These are phyloP conservation scores for Venturia carpophila DNA, from an alignment of 2,329 filamentous ascomycete genomes.

Conservation along the genomic window DNA sequence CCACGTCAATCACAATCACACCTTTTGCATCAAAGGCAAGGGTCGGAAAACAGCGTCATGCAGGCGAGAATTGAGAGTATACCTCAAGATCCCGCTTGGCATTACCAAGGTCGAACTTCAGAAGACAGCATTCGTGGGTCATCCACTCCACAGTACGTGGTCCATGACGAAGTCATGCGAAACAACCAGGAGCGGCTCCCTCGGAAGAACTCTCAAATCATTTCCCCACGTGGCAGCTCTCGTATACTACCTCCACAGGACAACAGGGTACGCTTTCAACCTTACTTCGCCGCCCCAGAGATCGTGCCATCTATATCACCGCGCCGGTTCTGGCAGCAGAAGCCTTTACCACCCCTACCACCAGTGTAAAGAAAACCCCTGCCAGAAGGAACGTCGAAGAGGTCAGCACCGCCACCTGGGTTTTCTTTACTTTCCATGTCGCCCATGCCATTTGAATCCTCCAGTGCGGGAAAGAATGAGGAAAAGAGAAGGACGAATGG, in stretches of 20 bases:
- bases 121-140: not conserved
- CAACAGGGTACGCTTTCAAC: not conserved
- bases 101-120: slow-evolving; percentile 5
- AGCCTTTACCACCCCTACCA: not conserved
- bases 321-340: slow-evolving; percentile 4
- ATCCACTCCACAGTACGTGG: not conserved
- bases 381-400: not conserved
- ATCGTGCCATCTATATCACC: not conserved
- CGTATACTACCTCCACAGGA: not conserved
- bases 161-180: not conserved
- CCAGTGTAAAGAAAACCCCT: not conserved
- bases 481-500: not conserved
- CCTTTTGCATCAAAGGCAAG: not conserved
- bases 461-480: not conserved
- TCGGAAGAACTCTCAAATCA: not conserved
- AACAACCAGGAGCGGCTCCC: not conserved
- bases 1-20: slow-evolving; percentile 5
- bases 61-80: not conserved
- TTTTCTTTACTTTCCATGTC: not conserved
- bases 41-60: not conserved
- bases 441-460: not conserved
- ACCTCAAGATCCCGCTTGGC: not conserved
- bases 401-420: not conserved
- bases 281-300: not conserved
- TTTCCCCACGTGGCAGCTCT: not conserved